phyloP scores from a whole-genome alignment of 345 rosid species.

The Lagerstroemia speciosa region DNA sequence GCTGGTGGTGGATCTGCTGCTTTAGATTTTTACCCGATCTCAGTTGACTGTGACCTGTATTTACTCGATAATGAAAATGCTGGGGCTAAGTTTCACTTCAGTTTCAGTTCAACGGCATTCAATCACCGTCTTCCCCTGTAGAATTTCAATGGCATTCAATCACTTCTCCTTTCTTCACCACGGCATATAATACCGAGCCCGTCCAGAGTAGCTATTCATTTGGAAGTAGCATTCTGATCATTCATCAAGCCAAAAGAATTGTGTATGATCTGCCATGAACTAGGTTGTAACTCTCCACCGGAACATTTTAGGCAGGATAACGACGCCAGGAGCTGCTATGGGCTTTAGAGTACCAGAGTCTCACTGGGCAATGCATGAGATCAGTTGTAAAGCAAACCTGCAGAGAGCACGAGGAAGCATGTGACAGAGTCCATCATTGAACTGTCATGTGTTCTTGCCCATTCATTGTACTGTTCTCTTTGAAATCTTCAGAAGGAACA shows the following conservation, averaged over 20 bases:
- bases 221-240: too few relatives aligned
- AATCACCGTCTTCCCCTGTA: too few relatives aligned
- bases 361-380: background rate
- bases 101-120: background rate
- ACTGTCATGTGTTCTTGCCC: background rate
- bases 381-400: background rate
- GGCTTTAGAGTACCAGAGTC: too few relatives aligned
- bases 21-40: background rate
- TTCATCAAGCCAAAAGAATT: too few relatives aligned
- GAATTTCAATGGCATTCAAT: too few relatives aligned
- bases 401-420: background rate
- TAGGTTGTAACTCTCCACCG: too few relatives aligned
- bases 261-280: too few relatives aligned
- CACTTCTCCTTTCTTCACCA: too few relatives aligned
- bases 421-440: background rate
- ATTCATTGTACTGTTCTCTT: background rate
- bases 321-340: too few relatives aligned
- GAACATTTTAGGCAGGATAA: too few relatives aligned
- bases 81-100: background rate
- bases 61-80: background rate
- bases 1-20: background rate
- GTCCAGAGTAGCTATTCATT: background rate
- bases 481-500: background rate
- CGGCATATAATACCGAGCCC: background rate
- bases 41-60: background rate